Conservation (phyloP, 2,329 filamentous ascomycete genomes). For the Mycosphaerella sp. region DNA sequence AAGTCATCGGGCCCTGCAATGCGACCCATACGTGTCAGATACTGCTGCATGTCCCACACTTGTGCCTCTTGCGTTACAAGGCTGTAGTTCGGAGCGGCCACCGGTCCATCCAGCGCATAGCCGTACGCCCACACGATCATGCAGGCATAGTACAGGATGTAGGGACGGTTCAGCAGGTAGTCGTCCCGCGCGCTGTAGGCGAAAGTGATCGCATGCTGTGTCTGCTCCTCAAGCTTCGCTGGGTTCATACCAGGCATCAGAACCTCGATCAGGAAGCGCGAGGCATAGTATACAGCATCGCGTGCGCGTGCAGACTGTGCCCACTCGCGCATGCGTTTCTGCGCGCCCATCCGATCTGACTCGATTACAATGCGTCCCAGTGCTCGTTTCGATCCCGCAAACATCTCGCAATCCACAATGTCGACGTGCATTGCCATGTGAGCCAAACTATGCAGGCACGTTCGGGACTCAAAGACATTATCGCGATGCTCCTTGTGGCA, state of each 20-base stretch:
- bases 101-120: slow-evolving; percentile 76
- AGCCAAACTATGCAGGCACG: slow-evolving; percentile 84
- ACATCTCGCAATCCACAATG: slow-evolving; percentile 95
- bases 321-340: slow-evolving; percentile 87
- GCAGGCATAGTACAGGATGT: slow-evolving; percentile 90
- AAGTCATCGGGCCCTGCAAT: slow-evolving; percentile 72
- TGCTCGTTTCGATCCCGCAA: slow-evolving; percentile 77
- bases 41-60: slow-evolving; percentile 71
- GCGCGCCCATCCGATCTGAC: slow-evolving; percentile 72
- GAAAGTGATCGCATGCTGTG: slow-evolving; percentile 35
- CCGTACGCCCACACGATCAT: slow-evolving; percentile 95
- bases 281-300: slow-evolving; percentile 86
- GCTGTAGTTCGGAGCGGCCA: slow-evolving; percentile 34
- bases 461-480: slow-evolving; percentile 78
- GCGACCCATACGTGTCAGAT: slow-evolving; percentile 65
- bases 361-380: slow-evolving; percentile 78
- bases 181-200: slow-evolving; percentile 80
- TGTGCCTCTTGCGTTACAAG: slow-evolving; percentile 60
- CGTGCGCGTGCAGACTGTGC: slow-evolving; percentile 80
- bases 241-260: slow-evolving; percentile 52
- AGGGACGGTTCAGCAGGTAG: slow-evolving; percentile 81
- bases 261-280: slow-evolving; percentile 83
- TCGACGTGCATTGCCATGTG: slow-evolving; percentile 99
- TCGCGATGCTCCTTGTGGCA: slow-evolving; percentile 47
- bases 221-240: slow-evolving; percentile 6